Conservation (phyloP, 2,329 filamentous ascomycete genomes). For the Colletotrichum phormii region DNA sequence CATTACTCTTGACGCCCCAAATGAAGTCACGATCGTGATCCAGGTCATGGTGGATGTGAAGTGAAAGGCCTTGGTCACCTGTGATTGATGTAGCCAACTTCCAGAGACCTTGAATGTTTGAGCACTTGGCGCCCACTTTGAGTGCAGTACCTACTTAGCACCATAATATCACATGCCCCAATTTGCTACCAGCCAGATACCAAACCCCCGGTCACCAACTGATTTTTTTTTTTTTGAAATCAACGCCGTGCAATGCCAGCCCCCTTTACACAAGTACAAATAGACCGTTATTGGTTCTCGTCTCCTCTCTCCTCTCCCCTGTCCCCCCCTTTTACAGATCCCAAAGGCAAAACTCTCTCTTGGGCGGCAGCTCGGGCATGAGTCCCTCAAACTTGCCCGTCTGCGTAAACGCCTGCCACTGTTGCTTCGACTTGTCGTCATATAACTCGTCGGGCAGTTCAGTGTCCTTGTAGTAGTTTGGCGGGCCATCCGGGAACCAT, state of each 20-base stretch:
- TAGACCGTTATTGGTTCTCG: neutral
- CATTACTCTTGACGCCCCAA: neutral
- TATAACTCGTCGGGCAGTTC: conserved; percentile 69
- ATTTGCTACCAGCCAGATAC: neutral
- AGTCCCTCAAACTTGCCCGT: conserved; percentile 76
- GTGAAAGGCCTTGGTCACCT: too few species aligned
- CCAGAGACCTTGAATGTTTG: neutral
- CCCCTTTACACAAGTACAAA: conserved; percentile 10
- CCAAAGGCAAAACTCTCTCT: conserved; percentile 79
- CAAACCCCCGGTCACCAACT: neutral
- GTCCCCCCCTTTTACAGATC: conserved; percentile 66
- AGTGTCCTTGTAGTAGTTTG: conserved; percentile 71
- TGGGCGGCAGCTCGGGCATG: conserved; percentile 83
- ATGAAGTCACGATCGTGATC: neutral
- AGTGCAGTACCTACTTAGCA: neutral
- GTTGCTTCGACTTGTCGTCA: conserved; percentile 67
- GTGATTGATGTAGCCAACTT: neutral
- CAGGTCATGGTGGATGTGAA: too few species aligned
- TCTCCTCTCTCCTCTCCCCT: neutral
- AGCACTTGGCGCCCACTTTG: neutral
- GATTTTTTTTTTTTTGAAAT: conserved; percentile 1
- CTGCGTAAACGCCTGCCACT: conserved; percentile 73
- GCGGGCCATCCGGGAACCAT: conserved; percentile 80
- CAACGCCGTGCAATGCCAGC: conserved; percentile 33
- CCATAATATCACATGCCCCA: neutral